Evolutionary conservation across 148 eudicot genomes (phyloP).

Genomic region (Cornus florida): DNA sequence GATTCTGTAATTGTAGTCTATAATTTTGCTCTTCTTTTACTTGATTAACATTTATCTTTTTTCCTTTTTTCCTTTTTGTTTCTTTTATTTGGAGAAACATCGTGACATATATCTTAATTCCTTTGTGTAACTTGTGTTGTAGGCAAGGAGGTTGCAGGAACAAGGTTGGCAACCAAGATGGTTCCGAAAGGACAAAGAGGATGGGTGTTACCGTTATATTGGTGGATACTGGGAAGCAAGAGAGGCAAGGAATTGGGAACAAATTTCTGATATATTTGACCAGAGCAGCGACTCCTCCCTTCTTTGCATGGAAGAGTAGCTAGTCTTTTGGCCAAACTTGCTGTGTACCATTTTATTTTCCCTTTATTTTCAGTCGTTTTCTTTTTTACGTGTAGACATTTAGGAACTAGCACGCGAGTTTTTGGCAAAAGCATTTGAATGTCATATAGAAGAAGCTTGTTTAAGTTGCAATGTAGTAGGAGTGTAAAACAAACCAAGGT

Average conservation of each 20-base stretch:
- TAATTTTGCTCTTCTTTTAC: no score
- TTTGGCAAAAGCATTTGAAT: background rate
- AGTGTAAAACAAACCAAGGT: no score
- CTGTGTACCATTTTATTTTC: background rate
- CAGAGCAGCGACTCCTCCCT: conserved; percentile 48
- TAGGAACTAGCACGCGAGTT: background rate
- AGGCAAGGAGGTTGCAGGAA: conserved; percentile 95
- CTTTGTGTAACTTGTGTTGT: conserved; percentile 6
- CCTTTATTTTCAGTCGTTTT: background rate
- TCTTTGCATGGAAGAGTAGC: conserved; percentile 43
- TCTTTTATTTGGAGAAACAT: background rate
- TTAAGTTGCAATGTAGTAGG: background rate
- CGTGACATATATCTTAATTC: background rate
- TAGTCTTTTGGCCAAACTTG: background rate
- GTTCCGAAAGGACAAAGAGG: conserved; percentile 76
- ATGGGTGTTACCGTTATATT: conserved; percentile 70
- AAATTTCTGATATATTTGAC: conserved; percentile 72
- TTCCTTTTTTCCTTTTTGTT: background rate
- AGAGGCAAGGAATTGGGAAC: conserved; percentile 68
- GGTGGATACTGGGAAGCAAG: conserved; percentile 97
- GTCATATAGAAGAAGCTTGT: conserved; percentile 7
- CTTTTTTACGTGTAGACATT: background rate
- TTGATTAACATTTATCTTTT: background rate
- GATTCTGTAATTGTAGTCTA: no score
- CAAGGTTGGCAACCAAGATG: conserved; percentile 97